Evolutionary conservation across 2,329 filamentous ascomycete genomes (phyloP).

Genomic region (Massarina eburnea): DNA sequence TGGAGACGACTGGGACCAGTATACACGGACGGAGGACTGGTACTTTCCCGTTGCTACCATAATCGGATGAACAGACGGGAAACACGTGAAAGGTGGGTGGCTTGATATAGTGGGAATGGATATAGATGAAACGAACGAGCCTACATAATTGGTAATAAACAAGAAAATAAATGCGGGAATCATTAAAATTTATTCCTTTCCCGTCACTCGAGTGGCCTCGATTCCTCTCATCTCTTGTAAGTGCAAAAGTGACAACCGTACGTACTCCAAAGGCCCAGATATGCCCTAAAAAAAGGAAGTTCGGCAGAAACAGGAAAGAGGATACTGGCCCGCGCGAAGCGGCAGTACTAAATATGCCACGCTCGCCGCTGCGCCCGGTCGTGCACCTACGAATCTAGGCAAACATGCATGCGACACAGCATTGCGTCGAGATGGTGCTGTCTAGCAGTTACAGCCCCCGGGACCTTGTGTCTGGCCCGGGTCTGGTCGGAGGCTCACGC

Average conservation of each 20-base stretch:
- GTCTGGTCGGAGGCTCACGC: conserved; percentile 68
- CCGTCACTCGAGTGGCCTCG: conserved; percentile 32
- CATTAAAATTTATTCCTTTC: conserved; percentile 35
- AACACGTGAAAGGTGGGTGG: neutral
- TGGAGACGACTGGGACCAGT: conserved; percentile 2
- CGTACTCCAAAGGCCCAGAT: conserved; percentile 30
- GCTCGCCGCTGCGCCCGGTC: neutral
- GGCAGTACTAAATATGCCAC: conserved; percentile 3
- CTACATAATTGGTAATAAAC: conserved; percentile 6
- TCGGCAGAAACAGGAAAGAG: conserved; percentile 9
- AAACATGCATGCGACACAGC: no score
- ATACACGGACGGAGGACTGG: conserved; percentile 6
- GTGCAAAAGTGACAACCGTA: conserved; percentile 18
- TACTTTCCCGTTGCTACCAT: conserved; percentile 1
- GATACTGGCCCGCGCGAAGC: conserved; percentile 10
- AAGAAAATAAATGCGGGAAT: conserved; percentile 13
- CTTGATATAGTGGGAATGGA: neutral
- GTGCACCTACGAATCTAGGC: no score
- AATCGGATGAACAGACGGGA: neutral
- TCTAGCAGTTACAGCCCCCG: conserved; percentile 66
- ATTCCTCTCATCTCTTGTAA: conserved; percentile 24
- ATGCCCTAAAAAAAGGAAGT: conserved; percentile 18
- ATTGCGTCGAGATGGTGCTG: neutral
- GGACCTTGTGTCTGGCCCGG: conserved; percentile 60
- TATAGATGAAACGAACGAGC: conserved; percentile 3